Conservation (phyloP, 1,139 yeast genomes). For the Geotrichum fermentans region DNA sequence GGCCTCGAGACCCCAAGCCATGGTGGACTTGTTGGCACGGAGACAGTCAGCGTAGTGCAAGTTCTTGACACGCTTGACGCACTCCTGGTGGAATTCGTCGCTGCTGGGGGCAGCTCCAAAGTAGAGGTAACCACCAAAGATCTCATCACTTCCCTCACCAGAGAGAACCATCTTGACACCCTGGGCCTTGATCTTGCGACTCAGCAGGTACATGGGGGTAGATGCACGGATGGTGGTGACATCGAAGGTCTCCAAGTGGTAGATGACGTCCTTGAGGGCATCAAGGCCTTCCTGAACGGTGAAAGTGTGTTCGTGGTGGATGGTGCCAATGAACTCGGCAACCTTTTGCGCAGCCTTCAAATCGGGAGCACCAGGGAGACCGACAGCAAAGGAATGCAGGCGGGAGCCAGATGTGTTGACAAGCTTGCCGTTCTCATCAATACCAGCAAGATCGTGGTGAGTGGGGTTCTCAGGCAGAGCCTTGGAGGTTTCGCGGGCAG, state of each 20-base stretch:
- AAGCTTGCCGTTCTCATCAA: slow-evolving; percentile 80
- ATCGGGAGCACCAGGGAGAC: slow-evolving; percentile 97
- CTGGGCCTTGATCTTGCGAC: slow-evolving; percentile 97
- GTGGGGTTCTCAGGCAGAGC: slow-evolving; percentile 55
- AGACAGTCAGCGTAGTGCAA: slow-evolving; percentile 94
- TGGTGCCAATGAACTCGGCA: slow-evolving; percentile 85
- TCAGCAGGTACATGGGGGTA: slow-evolving; percentile 94
- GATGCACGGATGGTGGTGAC: slow-evolving; percentile 98
- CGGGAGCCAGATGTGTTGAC: slow-evolving; percentile 72
- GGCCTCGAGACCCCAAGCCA: slow-evolving; percentile 99
- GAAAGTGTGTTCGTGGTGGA: slow-evolving; percentile 96
- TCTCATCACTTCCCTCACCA: slow-evolving; percentile 98
- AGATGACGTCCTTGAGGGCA: slow-evolving; percentile 88
- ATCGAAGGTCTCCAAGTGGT: slow-evolving; percentile 94
- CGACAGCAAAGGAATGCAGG: slow-evolving; percentile 93
- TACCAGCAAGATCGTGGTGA: slow-evolving; percentile 70
- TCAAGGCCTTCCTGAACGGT: slow-evolving; percentile 95
- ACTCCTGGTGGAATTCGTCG: slow-evolving; percentile 87
- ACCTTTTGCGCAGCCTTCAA: slow-evolving; percentile 93
- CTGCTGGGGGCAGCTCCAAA: slow-evolving; percentile 95
- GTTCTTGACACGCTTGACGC: slow-evolving; percentile 94
- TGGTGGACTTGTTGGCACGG: slow-evolving; percentile 97
- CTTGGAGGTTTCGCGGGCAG: slow-evolving; percentile 87
- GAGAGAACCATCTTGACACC: slow-evolving; percentile 98
- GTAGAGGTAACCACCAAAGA: slow-evolving; percentile 96